Evolutionary conservation across 164 flowering plant genomes (phyloP).

Genomic region (Tetracentron sinense): DNA sequence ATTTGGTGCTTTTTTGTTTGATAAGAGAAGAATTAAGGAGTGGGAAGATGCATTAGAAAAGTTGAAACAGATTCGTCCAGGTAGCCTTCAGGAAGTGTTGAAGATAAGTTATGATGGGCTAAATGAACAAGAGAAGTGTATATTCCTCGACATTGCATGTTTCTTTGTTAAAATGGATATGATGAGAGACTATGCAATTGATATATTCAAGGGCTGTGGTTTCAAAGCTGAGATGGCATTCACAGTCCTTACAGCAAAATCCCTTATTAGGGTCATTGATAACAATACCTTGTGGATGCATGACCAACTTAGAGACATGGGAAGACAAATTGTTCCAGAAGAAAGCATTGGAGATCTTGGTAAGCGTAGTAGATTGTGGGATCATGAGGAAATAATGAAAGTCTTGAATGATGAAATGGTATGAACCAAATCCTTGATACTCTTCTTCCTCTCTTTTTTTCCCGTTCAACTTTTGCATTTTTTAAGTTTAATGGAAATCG

Average conservation of each 20-base stretch:
- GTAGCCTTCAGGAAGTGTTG: slow-evolving; percentile 28
- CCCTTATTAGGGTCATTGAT: slow-evolving; percentile 29
- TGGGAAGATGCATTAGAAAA: slow-evolving; percentile 33
- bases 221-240: slow-evolving; percentile 27
- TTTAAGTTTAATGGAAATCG: too few relatives aligned
- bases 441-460: not conserved
- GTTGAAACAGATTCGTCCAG: slow-evolving; percentile 26
- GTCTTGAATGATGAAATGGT: slow-evolving; percentile 29
- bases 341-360: slow-evolving; percentile 30
- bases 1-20: not conserved
- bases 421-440: not conserved
- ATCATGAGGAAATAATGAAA: slow-evolving; percentile 22
- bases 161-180: slow-evolving; percentile 30
- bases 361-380: slow-evolving; percentile 47
- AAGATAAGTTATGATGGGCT: slow-evolving; percentile 44
- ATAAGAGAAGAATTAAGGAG: not conserved
- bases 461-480: not conserved
- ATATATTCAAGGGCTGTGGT: slow-evolving; percentile 35
- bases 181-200: slow-evolving; percentile 29
- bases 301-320: slow-evolving; percentile 25
- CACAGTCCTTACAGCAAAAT: slow-evolving; percentile 23
- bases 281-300: slow-evolving; percentile 21
- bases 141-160: slow-evolving; percentile 52
- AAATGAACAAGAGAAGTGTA: slow-evolving; percentile 28
- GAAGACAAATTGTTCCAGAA: slow-evolving; percentile 12